Evolutionary conservation across 768 basidiomycete species (phyloP).

Genomic region (Amanita rimosa): DNA sequence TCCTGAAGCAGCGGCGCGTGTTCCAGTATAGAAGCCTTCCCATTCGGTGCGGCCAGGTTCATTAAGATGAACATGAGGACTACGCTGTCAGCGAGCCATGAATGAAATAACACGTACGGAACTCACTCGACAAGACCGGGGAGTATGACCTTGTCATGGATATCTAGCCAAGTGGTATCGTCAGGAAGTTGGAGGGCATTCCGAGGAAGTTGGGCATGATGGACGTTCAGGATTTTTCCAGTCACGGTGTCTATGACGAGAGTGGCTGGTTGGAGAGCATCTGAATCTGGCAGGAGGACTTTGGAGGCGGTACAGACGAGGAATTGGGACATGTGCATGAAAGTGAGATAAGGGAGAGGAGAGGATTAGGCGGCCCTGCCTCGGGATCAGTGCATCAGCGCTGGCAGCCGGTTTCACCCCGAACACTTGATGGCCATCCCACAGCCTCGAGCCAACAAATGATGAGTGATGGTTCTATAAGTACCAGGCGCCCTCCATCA

Average conservation of each 20-base stretch:
- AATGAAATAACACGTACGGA: background rate
- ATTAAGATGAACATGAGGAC: slow-evolving; percentile 88
- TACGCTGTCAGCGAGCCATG: slow-evolving; percentile 16
- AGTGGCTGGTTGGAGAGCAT: slow-evolving; percentile 49
- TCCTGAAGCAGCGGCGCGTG: slow-evolving; percentile 80
- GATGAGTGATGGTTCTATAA: too few relatives aligned
- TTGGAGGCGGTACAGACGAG: slow-evolving; percentile 38
- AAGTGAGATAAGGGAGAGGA: background rate
- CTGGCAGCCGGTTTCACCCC: too few relatives aligned
- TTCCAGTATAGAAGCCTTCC: slow-evolving; percentile 94
- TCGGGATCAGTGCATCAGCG: too few relatives aligned
- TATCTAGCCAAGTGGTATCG: slow-evolving; percentile 37
- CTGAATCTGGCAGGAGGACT: slow-evolving; percentile 42
- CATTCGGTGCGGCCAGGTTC: slow-evolving; percentile 89
- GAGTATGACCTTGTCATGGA: slow-evolving; percentile 46
- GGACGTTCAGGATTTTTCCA: slow-evolving; percentile 51
- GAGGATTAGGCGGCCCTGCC: background rate
- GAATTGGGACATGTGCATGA: background rate
- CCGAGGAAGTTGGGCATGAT: slow-evolving; percentile 19
- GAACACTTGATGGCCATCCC: too few relatives aligned
- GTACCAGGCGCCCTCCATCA: too few relatives aligned
- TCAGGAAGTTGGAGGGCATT: slow-evolving; percentile 19
- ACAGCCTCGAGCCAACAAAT: too few relatives aligned
- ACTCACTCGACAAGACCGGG: slow-evolving; percentile 78
- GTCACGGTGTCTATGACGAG: slow-evolving; percentile 43